A percentile compares a stretch with the other conserved stretches of the same genome.
These are phyloP conservation scores for Tuber umbilicatum DNA, from an alignment of 495 filamentous ascomycete species.

Conservation along the genomic window DNA sequence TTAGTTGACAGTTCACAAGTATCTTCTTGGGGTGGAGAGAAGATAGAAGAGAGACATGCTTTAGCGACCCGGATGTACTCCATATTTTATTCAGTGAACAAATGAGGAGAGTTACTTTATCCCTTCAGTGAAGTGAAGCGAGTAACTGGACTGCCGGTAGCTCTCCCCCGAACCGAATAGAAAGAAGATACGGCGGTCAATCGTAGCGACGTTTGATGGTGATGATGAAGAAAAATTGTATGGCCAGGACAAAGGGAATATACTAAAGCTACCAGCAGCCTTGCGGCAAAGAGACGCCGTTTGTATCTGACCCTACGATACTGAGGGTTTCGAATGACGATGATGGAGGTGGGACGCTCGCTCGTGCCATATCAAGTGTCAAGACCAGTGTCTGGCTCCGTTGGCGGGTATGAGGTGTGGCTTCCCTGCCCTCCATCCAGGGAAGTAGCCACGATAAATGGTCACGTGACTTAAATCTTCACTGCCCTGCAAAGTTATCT, in stretches of 20 bases:
- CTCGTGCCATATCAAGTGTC: not conserved
- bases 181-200: not conserved
- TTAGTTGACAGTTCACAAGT: not conserved
- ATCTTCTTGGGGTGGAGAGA: not conserved
- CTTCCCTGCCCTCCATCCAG: not conserved
- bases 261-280: not conserved
- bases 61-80: constrained; percentile 41
- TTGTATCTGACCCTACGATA: not conserved
- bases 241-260: not conserved
- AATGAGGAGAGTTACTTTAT: not conserved
- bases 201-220: constrained; percentile 1
- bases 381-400: not conserved
- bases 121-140: not conserved
- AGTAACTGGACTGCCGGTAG: not conserved
- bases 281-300: not conserved
- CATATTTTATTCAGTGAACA: constrained; percentile 22
- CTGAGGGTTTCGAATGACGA: not conserved
- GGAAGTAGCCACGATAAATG: not conserved
- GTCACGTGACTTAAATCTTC: not conserved
- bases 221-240: not conserved
- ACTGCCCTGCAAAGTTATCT: not conserved
- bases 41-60: constrained; percentile 12
- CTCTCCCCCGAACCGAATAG: not conserved
- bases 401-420: not conserved
- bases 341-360: not conserved